Percentiles rank a stretch among this genome's conserved stretches.
Evolutionary conservation across 2,329 filamentous ascomycete species (phyloP).

Genomic region (Plectosphaerella plurivora): DNA sequence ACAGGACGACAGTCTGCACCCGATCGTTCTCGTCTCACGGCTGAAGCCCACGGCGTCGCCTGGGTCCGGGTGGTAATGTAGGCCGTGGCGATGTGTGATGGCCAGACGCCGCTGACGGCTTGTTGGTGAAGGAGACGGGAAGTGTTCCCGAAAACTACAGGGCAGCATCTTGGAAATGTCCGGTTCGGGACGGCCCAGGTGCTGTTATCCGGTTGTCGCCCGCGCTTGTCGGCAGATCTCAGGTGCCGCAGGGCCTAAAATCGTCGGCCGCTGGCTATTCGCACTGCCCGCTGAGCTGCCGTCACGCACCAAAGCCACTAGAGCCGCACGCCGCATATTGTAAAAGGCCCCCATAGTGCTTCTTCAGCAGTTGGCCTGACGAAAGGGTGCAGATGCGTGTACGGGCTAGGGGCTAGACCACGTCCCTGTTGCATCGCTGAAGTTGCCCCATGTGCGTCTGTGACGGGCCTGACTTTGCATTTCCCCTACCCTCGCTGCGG

Average conservation of each 20-base stretch:
- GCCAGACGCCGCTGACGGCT: background rate
- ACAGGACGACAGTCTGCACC: background rate
- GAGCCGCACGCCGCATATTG: background rate
- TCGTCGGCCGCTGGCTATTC: background rate
- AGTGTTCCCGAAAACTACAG: background rate
- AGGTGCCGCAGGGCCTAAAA: background rate
- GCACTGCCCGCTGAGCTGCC: background rate
- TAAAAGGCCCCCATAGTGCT: background rate
- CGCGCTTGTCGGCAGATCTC: conserved; percentile 1
- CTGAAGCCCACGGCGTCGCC: background rate
- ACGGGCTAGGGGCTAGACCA: background rate
- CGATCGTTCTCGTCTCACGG: background rate
- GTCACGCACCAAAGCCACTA: background rate
- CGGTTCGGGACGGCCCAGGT: background rate
- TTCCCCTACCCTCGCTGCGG: no score
- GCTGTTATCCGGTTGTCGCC: background rate
- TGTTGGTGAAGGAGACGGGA: background rate
- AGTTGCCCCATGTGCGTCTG: no score
- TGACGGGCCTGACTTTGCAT: no score
- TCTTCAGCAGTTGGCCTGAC: background rate
- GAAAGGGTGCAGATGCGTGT: background rate
- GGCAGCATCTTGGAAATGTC: background rate
- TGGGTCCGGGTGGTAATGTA: background rate
- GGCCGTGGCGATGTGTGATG: background rate
- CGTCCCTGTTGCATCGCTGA: background rate